phyloP scores from a whole-genome alignment of 345 rosid genomes.

The Eutrema heterophyllum region DNA sequence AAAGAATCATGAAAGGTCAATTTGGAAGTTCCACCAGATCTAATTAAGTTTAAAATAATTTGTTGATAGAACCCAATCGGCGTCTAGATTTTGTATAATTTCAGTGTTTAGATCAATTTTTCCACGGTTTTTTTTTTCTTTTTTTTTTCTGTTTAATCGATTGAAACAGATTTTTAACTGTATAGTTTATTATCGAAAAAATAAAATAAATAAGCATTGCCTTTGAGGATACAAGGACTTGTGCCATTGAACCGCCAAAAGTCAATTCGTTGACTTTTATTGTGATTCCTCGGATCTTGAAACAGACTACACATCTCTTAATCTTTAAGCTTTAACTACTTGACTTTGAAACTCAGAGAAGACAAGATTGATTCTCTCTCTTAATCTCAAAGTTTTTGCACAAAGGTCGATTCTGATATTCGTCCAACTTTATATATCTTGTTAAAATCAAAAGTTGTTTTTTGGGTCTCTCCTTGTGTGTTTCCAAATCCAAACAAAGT shows the following conservation, averaged over 20 bases:
- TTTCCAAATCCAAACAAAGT: neutral
- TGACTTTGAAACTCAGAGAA: constrained; percentile 3
- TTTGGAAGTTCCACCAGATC: neutral
- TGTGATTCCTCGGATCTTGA: neutral
- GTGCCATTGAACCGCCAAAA: neutral
- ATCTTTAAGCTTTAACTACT: neutral
- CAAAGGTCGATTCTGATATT: neutral
- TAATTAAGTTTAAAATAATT: neutral
- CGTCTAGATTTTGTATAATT: neutral
- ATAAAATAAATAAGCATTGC: too few species aligned
- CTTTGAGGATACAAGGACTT: too few species aligned
- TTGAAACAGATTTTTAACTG: too few species aligned
- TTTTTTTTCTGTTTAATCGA: too few species aligned
- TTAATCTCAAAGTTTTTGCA: neutral
- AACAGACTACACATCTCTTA: neutral
- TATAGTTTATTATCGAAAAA: too few species aligned
- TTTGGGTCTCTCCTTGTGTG: neutral
- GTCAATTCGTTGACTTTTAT: constrained; percentile 5
- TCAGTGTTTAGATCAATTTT: neutral
- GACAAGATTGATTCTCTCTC: neutral
- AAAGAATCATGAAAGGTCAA: neutral
- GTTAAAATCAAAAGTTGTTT: neutral
- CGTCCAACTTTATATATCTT: neutral
- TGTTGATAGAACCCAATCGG: neutral
- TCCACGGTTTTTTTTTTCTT: too few species aligned